phyloP scores from a whole-genome alignment of 1,284 basidiomycete species.

The Marasmius fiardii region DNA sequence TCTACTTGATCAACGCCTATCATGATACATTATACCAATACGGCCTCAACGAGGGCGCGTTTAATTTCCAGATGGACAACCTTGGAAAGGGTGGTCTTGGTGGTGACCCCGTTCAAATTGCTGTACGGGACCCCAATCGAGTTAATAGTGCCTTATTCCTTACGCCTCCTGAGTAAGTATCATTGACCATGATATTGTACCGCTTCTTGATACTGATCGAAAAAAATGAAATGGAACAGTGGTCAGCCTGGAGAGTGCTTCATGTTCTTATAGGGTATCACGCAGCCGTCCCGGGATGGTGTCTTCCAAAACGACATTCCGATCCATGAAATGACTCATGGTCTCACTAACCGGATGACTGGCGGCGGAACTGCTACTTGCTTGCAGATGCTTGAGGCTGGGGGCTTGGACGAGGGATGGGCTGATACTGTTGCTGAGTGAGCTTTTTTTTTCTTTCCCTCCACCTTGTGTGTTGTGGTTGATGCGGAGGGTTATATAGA shows the following conservation, averaged over 20 bases:
- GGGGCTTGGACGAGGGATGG: constrained; percentile 54
- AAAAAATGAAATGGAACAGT: too few relatives aligned
- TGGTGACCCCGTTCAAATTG: constrained; percentile 40
- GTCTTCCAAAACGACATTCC: constrained; percentile 37
- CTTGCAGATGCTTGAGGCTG: constrained; percentile 45
- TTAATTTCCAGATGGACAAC: constrained; percentile 1
- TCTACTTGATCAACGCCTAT: not conserved
- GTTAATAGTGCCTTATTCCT: constrained; percentile 16
- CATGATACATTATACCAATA: not conserved
- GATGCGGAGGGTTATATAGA: constrained; percentile 15
- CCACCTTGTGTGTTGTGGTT: not conserved
- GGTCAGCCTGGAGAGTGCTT: constrained; percentile 25
- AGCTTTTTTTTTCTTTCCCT: constrained; percentile 4
- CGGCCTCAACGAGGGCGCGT: not conserved
- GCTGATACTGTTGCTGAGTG: constrained; percentile 52
- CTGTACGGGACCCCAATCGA: constrained; percentile 32
- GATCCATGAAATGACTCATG: constrained; percentile 35
- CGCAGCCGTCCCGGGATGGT: constrained; percentile 33
- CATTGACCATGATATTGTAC: too few relatives aligned
- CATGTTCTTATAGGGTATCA: constrained; percentile 37
- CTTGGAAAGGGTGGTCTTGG: not conserved
- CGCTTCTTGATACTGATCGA: not conserved
- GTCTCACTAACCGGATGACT: constrained; percentile 35
- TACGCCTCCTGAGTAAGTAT: constrained; percentile 35
- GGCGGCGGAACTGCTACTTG: constrained; percentile 48